A percentile compares a stretch with the other conserved stretches of the same genome.
Evolutionary conservation across 306 rosid species (phyloP).

Genomic region (Cucumis sativus): Cucumber_9930_V3 NC_026657.2:33241001-33241500

Average conservation of each 20-base stretch:
- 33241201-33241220: slow-evolving; percentile 17
- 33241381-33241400: neutral
- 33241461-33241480: neutral
- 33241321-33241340: neutral
- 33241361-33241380: neutral
- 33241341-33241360: neutral
- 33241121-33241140: slow-evolving; percentile 9
- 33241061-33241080: slow-evolving; percentile 54
- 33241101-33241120: slow-evolving; percentile 12
- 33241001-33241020: slow-evolving; percentile 77
- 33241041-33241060: slow-evolving; percentile 63
- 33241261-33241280: slow-evolving; percentile 31
- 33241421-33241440: neutral
- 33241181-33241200: slow-evolving; percentile 14
- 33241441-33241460: neutral
- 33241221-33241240: slow-evolving; percentile 14
- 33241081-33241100: slow-evolving; percentile 20
- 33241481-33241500: neutral
- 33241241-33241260: slow-evolving; percentile 18
- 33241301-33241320: neutral
- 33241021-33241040: slow-evolving; percentile 56
- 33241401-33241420: neutral
- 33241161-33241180: slow-evolving; percentile 16
- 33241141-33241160: slow-evolving; percentile 3
- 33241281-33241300: slow-evolving; percentile 6